Evolutionary conservation across 306 rosid genomes (phyloP).

Genomic region (Cicer pinnatifidum): DNA sequence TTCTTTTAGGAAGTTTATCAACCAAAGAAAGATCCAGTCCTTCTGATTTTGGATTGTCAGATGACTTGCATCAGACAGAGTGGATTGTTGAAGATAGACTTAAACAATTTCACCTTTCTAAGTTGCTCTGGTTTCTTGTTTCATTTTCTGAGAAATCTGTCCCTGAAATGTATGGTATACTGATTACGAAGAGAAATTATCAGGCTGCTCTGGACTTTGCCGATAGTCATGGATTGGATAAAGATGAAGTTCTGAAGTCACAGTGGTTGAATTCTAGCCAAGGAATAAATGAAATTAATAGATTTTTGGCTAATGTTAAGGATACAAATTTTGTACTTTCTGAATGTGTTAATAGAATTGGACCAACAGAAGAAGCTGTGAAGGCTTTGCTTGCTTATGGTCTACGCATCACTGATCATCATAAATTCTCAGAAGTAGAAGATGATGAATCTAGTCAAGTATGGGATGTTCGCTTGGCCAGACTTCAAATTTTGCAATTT

Average conservation of each 20-base stretch:
- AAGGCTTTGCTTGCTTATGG: slow-evolving; percentile 85
- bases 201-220: slow-evolving; percentile 84
- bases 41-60: slow-evolving; percentile 45
- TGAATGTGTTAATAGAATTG: slow-evolving; percentile 85
- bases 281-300: slow-evolving; percentile 71
- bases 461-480: slow-evolving; percentile 77
- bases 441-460: slow-evolving; percentile 52
- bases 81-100: slow-evolving; percentile 61
- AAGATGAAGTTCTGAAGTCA: slow-evolving; percentile 84
- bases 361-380: slow-evolving; percentile 78
- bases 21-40: slow-evolving; percentile 52
- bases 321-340: slow-evolving; percentile 73
- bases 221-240: slow-evolving; percentile 72
- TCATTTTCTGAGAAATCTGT: slow-evolving; percentile 78
- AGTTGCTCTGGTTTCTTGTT: slow-evolving; percentile 75
- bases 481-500: slow-evolving; percentile 85
- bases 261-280: slow-evolving; percentile 91
- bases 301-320: slow-evolving; percentile 65
- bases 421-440: slow-evolving; percentile 64
- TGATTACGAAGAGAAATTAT: slow-evolving; percentile 67
- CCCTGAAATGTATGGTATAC: slow-evolving; percentile 73
- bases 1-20: slow-evolving; percentile 68
- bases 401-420: slow-evolving; percentile 70
- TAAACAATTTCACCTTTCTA: slow-evolving; percentile 63
- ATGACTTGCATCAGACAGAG: slow-evolving; percentile 55